phyloP scores from a whole-genome alignment of 2,329 filamentous ascomycete genomes.

The Clonostachys byssicola region DNA sequence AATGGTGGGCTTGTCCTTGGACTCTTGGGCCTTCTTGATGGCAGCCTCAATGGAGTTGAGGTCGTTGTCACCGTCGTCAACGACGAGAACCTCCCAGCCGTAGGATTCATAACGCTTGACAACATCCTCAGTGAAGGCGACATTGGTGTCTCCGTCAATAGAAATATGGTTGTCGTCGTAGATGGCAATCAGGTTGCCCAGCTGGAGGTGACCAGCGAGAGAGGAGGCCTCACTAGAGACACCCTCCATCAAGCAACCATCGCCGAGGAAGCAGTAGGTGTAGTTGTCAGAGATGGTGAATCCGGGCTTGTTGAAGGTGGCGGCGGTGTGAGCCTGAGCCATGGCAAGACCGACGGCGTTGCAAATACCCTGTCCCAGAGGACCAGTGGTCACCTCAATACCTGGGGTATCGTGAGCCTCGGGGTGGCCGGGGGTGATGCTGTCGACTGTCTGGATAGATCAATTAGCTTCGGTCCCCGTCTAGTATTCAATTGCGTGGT shows the following conservation, averaged over 20 bases:
- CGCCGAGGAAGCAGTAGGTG: slow-evolving; percentile 95
- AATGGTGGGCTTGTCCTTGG: slow-evolving; percentile 94
- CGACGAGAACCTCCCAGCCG: slow-evolving; percentile 87
- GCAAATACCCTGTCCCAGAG: slow-evolving; percentile 93
- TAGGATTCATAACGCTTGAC: slow-evolving; percentile 92
- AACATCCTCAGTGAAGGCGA: slow-evolving; percentile 96
- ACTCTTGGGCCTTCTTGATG: slow-evolving; percentile 77
- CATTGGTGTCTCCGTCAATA: slow-evolving; percentile 91
- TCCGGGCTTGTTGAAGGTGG: slow-evolving; percentile 93
- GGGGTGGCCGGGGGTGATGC: slow-evolving; percentile 92
- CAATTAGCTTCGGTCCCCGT: background rate
- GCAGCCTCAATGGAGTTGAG: slow-evolving; percentile 84
- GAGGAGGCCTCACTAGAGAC: slow-evolving; percentile 90
- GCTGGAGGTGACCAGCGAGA: slow-evolving; percentile 90
- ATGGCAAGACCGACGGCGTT: slow-evolving; percentile 98
- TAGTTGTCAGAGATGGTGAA: slow-evolving; percentile 93
- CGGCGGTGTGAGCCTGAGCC: slow-evolving; percentile 87
- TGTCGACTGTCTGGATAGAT: slow-evolving; percentile 41
- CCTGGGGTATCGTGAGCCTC: slow-evolving; percentile 96
- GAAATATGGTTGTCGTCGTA: slow-evolving; percentile 99
- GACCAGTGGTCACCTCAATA: slow-evolving; percentile 96
- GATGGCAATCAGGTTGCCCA: slow-evolving; percentile 94
- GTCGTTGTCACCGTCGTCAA: slow-evolving; percentile 86
- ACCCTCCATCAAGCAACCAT: slow-evolving; percentile 98
- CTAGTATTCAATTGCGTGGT: background rate